phyloP scores from a whole-genome alignment of 139 green algal species.

The Chlamydomonas incerta region DNA sequence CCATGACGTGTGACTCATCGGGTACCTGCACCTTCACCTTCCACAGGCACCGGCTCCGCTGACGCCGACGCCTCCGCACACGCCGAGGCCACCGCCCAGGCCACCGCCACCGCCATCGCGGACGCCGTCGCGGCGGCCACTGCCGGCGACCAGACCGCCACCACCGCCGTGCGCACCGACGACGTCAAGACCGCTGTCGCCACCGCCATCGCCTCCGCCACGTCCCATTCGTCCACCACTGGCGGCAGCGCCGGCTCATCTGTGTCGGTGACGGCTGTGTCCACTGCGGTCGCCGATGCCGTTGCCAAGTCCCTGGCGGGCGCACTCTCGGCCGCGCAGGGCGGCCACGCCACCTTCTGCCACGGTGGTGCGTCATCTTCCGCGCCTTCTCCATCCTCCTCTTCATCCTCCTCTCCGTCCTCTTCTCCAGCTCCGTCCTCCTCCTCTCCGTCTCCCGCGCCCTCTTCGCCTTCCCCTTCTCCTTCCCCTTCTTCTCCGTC shows the following conservation, averaged over 20 bases:
- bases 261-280: background rate
- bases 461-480: too few relatives aligned
- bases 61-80: background rate
- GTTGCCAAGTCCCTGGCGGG: background rate
- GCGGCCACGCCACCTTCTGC: background rate
- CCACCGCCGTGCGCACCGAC: background rate
- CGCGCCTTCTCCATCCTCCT: background rate
- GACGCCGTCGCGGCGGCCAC: background rate
- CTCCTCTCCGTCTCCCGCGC: too few relatives aligned
- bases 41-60: background rate
- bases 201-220: background rate
- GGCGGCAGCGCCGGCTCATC: background rate
- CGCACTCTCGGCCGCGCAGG: background rate
- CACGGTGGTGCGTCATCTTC: background rate
- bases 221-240: background rate
- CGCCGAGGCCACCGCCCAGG: background rate
- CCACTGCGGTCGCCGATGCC: background rate
- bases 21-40: background rate
- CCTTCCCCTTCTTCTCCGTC: background rate
- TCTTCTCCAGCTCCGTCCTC: background rate
- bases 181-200: background rate
- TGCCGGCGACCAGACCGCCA: background rate
- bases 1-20: too few relatives aligned
- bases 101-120: constrained; percentile 1
- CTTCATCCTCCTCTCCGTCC: background rate